These are phyloP conservation scores for Polyporus tsugae DNA, from an alignment of 1,284 basidiomycete species.

Conservation along the genomic window DNA sequence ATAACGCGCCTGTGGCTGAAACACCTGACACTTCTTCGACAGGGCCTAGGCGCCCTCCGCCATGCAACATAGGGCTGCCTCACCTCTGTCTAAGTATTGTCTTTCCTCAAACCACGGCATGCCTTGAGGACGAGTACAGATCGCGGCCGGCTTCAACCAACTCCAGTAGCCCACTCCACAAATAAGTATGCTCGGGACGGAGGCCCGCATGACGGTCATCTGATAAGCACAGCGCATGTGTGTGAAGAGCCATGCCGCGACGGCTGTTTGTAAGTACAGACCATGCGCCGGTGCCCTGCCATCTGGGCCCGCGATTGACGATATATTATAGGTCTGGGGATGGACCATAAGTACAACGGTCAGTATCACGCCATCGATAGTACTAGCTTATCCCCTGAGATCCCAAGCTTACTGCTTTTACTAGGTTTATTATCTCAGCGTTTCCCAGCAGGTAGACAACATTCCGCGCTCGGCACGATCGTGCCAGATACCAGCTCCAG, in stretches of 20 bases:
- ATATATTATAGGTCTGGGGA: neutral
- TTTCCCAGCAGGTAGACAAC: neutral
- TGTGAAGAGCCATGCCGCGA: neutral
- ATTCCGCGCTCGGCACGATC: conserved; percentile 13
- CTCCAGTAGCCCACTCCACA: neutral
- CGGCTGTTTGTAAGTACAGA: neutral
- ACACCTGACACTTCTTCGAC: neutral
- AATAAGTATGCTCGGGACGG: neutral
- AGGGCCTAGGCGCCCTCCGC: neutral
- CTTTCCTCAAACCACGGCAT: conserved; percentile 2
- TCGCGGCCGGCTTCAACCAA: neutral
- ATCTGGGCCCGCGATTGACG: neutral
- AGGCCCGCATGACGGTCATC: conserved; percentile 9
- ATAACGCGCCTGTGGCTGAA: conserved; percentile 21
- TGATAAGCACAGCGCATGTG: neutral
- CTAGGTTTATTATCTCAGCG: neutral
- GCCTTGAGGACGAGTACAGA: neutral
- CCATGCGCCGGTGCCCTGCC: neutral
- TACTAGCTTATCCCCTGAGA: neutral
- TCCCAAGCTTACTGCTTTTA: neutral
- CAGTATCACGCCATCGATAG: conserved; percentile 4
- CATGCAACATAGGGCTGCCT: too few relatives aligned
- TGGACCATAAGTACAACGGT: neutral
- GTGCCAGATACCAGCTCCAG: neutral
- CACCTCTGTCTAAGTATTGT: neutral